Conservation (phyloP, 352 stramenopile genomes). For the Salisapilia sapeloensis region DNA sequence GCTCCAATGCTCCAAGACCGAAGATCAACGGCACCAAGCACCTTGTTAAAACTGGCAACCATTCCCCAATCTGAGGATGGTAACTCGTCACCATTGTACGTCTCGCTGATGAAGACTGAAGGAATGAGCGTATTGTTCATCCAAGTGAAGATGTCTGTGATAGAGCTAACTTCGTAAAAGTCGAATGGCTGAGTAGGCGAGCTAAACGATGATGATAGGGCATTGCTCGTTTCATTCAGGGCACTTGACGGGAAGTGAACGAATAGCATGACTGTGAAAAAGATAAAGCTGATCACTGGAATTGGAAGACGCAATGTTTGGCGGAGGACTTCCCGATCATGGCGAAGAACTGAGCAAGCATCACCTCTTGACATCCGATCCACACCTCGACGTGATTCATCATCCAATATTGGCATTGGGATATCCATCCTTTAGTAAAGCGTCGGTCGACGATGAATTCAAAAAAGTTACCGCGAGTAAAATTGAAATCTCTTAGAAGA, state of each 20-base stretch:
- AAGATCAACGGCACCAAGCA: slow-evolving; percentile 18
- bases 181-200: slow-evolving; percentile 22
- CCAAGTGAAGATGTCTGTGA: slow-evolving; percentile 25
- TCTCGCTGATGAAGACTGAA: slow-evolving; percentile 20
- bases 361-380: slow-evolving; percentile 8
- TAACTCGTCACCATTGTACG: slow-evolving; percentile 25
- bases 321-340: slow-evolving; percentile 16
- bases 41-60: slow-evolving; percentile 14
- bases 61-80: slow-evolving; percentile 9
- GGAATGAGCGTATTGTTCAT: slow-evolving; percentile 19
- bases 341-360: slow-evolving; percentile 11
- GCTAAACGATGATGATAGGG: slow-evolving; percentile 12
- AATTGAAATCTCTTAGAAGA: too few species aligned
- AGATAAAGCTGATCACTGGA: slow-evolving; percentile 16
- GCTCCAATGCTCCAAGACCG: slow-evolving; percentile 6
- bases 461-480: too few species aligned
- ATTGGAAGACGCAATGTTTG: slow-evolving; percentile 14
- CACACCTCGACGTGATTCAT: too few species aligned
- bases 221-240: slow-evolving; percentile 16
- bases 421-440: too few species aligned
- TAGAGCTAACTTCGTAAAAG: slow-evolving; percentile 18
- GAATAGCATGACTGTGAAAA: slow-evolving; percentile 29
- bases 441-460: too few species aligned
- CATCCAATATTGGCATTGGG: too few species aligned
- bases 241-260: slow-evolving; percentile 13